A percentile compares a stretch with the other conserved stretches of the same genome.
Conservation (phyloP, 139 green algal species). For the Pleodorina starrii region DNA sequence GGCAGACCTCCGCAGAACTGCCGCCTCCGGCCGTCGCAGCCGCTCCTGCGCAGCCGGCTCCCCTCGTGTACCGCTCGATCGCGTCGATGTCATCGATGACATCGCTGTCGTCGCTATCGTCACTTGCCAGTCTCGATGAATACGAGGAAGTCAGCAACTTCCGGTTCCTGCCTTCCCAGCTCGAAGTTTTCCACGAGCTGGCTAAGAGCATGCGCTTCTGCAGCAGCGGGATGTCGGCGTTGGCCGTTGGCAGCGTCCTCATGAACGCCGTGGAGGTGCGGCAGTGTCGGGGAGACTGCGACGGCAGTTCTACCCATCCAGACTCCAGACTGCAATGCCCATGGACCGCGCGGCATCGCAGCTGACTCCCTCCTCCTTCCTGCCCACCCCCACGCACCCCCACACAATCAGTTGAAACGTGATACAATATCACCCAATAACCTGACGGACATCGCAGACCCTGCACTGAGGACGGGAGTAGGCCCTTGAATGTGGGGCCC, state of each 20-base stretch:
- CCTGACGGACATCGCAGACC: background rate
- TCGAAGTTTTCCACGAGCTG: background rate
- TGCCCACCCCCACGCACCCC: background rate
- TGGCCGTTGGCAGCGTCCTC: slow-evolving; percentile 27
- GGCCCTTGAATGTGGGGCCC: too few relatives aligned
- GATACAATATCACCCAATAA: background rate
- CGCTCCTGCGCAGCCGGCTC: background rate
- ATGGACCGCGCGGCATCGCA: too few relatives aligned
- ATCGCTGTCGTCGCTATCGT: background rate
- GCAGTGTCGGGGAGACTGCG: too few relatives aligned
- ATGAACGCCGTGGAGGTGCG: slow-evolving; percentile 27
- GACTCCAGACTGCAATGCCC: background rate
- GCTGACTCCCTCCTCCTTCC: too few relatives aligned
- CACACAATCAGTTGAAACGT: background rate
- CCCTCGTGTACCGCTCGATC: background rate
- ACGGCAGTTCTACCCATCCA: background rate
- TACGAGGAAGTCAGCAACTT: background rate
- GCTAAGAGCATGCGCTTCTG: background rate
- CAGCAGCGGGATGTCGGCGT: background rate
- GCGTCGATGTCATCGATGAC: background rate
- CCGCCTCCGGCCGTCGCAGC: background rate
- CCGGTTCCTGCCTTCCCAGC: slow-evolving; percentile 19
- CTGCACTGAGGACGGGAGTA: too few relatives aligned
- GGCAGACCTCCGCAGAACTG: background rate
- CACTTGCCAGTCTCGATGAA: background rate